These are phyloP conservation scores for Citrus glauca DNA, from an alignment of 345 rosid genomes.

Conservation along the genomic window DNA sequence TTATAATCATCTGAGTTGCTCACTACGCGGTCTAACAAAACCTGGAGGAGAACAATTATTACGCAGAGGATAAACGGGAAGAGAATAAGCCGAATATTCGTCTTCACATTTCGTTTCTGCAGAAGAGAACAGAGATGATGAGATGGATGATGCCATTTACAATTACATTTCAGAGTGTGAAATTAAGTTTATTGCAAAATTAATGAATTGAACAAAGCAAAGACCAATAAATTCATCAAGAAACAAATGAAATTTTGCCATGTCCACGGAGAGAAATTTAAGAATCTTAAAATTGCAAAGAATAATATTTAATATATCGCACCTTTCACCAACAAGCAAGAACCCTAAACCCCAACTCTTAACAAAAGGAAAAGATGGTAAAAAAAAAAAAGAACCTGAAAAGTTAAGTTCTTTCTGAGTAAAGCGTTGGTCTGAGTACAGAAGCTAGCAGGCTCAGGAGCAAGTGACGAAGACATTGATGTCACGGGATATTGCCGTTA, in stretches of 20 bases:
- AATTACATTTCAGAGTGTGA: neutral
- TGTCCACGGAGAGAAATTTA: neutral
- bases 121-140: neutral
- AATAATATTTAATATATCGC: neutral
- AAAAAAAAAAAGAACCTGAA: conserved; percentile 46
- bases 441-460: conserved; percentile 49
- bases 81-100: conserved; percentile 63
- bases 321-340: conserved; percentile 11
- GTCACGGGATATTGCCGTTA: neutral
- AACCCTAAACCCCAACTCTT: neutral
- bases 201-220: neutral
- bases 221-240: neutral
- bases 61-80: conserved; percentile 70
- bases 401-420: conserved; percentile 76
- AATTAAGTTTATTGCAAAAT: neutral
- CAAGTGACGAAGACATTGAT: conserved; percentile 39
- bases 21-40: conserved; percentile 29
- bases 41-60: conserved; percentile 49
- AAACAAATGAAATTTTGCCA: neutral
- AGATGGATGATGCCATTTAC: neutral
- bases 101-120: conserved; percentile 67
- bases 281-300: neutral
- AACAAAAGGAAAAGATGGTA: neutral
- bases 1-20: conserved; percentile 15
- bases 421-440: conserved; percentile 73